Percentiles rank a stretch among this genome's conserved stretches.
phyloP scores from a whole-genome alignment of 768 basidiomycete species.

The Suillus placidus region DNA sequence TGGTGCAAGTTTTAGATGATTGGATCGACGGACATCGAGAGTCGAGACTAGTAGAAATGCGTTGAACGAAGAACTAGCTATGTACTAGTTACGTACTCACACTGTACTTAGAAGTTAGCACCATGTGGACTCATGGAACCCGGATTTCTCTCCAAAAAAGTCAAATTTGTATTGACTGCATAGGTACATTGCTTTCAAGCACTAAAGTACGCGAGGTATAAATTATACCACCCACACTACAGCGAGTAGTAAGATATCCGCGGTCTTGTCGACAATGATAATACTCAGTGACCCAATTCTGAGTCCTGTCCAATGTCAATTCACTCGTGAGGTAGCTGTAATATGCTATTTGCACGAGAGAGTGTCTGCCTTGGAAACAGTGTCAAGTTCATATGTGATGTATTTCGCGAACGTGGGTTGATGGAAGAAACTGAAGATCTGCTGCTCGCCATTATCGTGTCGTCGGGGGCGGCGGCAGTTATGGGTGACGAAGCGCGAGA shows the following conservation, averaged over 20 bases:
- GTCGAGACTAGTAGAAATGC: neutral
- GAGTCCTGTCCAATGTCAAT: neutral
- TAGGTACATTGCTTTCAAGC: neutral
- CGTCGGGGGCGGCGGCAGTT: constrained; percentile 18
- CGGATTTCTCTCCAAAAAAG: neutral
- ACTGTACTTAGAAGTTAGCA: too few species aligned
- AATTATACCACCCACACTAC: constrained; percentile 2
- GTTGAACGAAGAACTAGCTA: neutral
- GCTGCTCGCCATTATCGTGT: constrained; percentile 30
- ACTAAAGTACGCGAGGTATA: neutral
- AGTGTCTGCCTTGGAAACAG: constrained; percentile 48
- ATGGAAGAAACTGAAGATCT: constrained; percentile 45
- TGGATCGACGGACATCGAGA: neutral
- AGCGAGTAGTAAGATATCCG: neutral
- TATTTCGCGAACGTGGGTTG: constrained; percentile 62
- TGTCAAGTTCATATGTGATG: constrained; percentile 65
- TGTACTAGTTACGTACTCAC: neutral
- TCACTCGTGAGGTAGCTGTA: constrained; percentile 14
- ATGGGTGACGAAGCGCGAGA: constrained; percentile 36
- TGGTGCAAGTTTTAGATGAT: neutral
- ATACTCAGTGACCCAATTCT: neutral
- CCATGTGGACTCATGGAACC: neutral
- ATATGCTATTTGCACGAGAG: constrained; percentile 38
- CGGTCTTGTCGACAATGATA: neutral
- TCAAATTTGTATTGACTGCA: neutral